Evolutionary conservation across 257 asterid species (phyloP), one percentile per base, ranked within the genome.

Genomic region (Salvia rosmarinus): DNA sequence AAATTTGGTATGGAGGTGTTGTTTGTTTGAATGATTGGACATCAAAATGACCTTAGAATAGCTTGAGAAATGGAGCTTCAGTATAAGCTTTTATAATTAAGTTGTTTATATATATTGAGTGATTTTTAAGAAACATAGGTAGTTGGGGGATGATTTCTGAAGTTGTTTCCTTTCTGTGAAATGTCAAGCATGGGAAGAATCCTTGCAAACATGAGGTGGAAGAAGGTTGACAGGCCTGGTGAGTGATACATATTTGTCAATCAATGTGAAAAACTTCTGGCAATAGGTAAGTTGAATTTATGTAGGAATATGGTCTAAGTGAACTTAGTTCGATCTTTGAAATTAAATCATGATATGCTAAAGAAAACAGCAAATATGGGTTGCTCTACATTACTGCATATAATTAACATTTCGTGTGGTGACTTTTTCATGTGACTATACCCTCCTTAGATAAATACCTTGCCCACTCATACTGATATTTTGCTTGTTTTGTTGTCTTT

Each of bases 311-410:
- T 5, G 51, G 68, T 32, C 13, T 32, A 14, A 11, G 20, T 13
- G 56, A 50, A n/a, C 35, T 59, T 49, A 32, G 54, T 35, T 74
- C 23, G 63, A 57, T 59, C 46, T n/a, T 59, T 20, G 42, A 57
- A 40, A 17, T 19, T 20, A 9, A 42, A 2, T 17, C 28, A 55
- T 72, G 12, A 21, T 2, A 7, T 47, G 28, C 63, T 30, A 60
- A 46, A 17, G 35, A 8, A 34, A 32, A 39, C 25, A 64, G 16
- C 13, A 20, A 32, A 32, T 59, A 28, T 60, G 23, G 21, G 16
- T 67, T 30, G 13, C 16, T 60, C 13, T 34, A 49, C 14, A 8
- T 10, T 0, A 16, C 30, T 25, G 30, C 30, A 25, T 25, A 25
- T 25, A 25, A 25, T 25, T 25, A 25, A 25, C 30, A 25, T n/a